Evolutionary conservation across 2,329 filamentous ascomycete species (phyloP), one percentile per base, ranked within the genome.

Genomic region (Colletotrichum chlorophyti): DNA sequence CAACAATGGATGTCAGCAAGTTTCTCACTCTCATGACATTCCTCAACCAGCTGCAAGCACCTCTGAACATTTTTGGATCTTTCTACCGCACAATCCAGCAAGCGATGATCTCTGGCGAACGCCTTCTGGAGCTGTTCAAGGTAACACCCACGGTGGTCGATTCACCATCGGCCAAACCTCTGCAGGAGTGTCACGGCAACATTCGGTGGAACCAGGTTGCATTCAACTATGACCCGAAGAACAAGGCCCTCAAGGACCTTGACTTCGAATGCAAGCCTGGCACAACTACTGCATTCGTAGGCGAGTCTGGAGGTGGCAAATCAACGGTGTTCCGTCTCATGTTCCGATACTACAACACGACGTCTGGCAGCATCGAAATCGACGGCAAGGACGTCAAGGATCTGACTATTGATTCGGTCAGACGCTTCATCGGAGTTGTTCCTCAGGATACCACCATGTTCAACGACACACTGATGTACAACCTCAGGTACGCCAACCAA

Each of bases 1-100:
- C 87, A 11, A 76, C 84, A 63, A 83, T 86, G 53, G 77, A 79
- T 19, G 85, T 92, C 31, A 89, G 89, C 51, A 82, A 90, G 61
- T 94, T 93, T 72, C 87, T 93, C 43, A 79, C 81, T 23, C 79
- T 94, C 59, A 80, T 94, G 64, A 89, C 88, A 4, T 94, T 93
- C 70, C 86, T 94, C 72, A 86, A 86, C 15, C 91, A 95, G 72
- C 79, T 95, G 15, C 91, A 94, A 70, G 87, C 87, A 0, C 91
- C 91, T 1, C 79, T 94, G 60, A 93, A 94, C 72, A 94, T 92
- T 76, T 94, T 95, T 66, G 95, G 94, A 54, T 95, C 93, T 0
- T 98, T 98, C 72, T 99, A 98, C 74, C 86, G 94, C 47, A 95
- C 93, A 61, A 94, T 98, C 6, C 95, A 98, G 74, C 95, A 93